Conservation (phyloP, 306 rosid genomes). For the Macrotyloma uniflorum region DNA sequence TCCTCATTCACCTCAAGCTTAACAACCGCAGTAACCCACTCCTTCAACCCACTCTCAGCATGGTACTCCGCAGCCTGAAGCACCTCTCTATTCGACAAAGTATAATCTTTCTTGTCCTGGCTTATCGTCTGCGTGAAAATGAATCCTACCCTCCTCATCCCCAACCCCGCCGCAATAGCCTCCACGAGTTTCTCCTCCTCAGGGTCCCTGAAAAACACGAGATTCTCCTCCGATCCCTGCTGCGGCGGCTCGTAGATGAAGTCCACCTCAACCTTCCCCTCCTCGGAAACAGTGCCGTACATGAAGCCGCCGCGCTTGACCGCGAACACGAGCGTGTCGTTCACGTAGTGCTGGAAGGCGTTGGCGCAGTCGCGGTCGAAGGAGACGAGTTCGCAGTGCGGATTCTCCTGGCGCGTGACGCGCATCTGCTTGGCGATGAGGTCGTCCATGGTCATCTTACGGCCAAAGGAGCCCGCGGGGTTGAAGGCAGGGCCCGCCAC, state of each 20-base stretch:
- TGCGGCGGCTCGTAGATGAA: constrained; percentile 97
- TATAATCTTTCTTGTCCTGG: constrained; percentile 87
- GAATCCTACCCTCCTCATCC: constrained; percentile 87
- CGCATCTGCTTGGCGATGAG: constrained; percentile 95
- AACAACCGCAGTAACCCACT: constrained; percentile 95
- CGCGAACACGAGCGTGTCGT: constrained; percentile 80
- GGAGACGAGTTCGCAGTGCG: constrained; percentile 86
- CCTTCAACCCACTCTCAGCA: constrained; percentile 88
- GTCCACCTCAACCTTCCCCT: constrained; percentile 80
- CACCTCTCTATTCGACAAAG: constrained; percentile 81
- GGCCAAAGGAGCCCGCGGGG: constrained; percentile 93
- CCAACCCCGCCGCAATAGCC: constrained; percentile 83
- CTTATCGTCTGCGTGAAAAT: constrained; percentile 87
- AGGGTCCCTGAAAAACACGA: constrained; percentile 62
- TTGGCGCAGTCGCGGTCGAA: constrained; percentile 92
- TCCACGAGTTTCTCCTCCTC: constrained; percentile 86
- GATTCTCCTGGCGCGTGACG: constrained; percentile 81
- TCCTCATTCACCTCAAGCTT: constrained; percentile 93
- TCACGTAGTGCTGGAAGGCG: constrained; percentile 90
- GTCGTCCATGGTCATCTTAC: constrained; percentile 99
- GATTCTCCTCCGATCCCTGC: constrained; percentile 74
- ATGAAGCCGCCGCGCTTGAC: constrained; percentile 92
- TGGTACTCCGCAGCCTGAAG: constrained; percentile 93
- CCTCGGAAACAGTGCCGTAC: constrained; percentile 87
- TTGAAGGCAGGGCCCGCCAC: constrained; percentile 66